Conservation (phyloP, 192 early-diverging fungal genomes). For the Backusella mclennaniae region DNA sequence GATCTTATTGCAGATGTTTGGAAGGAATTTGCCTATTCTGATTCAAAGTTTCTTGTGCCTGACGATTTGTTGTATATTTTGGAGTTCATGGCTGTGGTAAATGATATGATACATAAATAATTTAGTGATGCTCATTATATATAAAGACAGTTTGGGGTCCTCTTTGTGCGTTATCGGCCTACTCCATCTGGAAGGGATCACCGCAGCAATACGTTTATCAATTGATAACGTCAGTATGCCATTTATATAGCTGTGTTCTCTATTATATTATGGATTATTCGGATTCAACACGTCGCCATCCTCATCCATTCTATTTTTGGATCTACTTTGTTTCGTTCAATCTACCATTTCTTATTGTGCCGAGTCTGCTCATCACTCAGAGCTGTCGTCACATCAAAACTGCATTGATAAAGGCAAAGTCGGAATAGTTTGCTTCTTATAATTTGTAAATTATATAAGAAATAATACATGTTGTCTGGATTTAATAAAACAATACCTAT, state of each 20-base stretch:
- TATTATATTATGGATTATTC: slow-evolving; percentile 77
- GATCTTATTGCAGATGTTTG: slow-evolving; percentile 72
- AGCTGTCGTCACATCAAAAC: background rate
- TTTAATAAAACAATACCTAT: too few species aligned
- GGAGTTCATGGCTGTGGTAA: slow-evolving; percentile 87
- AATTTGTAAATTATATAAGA: background rate
- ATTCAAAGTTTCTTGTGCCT: slow-evolving; percentile 83
- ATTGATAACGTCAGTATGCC: slow-evolving; percentile 59
- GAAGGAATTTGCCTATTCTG: slow-evolving; percentile 88
- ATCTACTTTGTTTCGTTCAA: slow-evolving; percentile 90
- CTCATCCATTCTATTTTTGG: slow-evolving; percentile 83
- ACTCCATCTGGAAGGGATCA: slow-evolving; percentile 50
- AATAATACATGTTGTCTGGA: too few species aligned
- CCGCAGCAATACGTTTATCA: slow-evolving; percentile 59
- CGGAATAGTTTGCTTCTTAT: background rate
- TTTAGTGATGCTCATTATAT: slow-evolving; percentile 21
- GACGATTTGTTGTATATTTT: slow-evolving; percentile 83
- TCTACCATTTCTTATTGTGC: slow-evolving; percentile 71
- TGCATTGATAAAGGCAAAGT: background rate
- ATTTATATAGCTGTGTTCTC: slow-evolving; percentile 81
- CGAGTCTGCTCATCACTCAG: background rate
- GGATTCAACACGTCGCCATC: slow-evolving; percentile 65
- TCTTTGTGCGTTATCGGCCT: slow-evolving; percentile 52
- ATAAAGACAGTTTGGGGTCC: slow-evolving; percentile 55
- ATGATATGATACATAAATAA: slow-evolving; percentile 30